Evolutionary conservation across 1,284 basidiomycete genomes (phyloP).

Genomic region (Fomes fomentarius): DNA sequence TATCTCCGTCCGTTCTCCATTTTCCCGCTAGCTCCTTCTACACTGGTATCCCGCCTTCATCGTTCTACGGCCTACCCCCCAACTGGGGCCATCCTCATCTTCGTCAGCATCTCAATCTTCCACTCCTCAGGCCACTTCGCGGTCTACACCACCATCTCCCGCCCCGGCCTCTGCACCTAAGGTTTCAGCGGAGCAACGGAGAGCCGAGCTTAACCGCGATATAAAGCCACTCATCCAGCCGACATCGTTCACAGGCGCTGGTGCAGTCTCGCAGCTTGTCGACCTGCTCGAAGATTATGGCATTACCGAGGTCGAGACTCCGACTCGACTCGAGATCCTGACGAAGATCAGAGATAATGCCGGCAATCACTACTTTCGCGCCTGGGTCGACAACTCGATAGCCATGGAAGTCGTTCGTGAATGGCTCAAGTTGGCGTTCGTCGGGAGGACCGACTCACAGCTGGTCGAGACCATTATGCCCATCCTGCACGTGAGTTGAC

Average conservation of each 20-base stretch:
- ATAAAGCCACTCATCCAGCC: conserved; percentile 58
- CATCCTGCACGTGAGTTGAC: conserved; percentile 70
- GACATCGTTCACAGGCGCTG: conserved; percentile 66
- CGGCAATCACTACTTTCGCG: conserved; percentile 81
- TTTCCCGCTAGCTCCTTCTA: conserved; percentile 47
- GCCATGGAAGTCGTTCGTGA: conserved; percentile 79
- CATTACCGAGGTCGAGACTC: conserved; percentile 59
- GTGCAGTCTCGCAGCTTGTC: conserved; percentile 62
- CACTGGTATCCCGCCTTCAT: conserved; percentile 40
- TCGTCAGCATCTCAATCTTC: conserved; percentile 10
- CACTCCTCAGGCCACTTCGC: background rate
- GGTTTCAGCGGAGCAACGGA: conserved; percentile 33
- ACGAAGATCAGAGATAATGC: conserved; percentile 81
- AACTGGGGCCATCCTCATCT: conserved; percentile 21
- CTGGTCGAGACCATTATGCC: conserved; percentile 80
- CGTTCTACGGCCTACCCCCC: conserved; percentile 39
- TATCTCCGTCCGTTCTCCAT: conserved; percentile 70
- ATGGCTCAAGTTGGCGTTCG: conserved; percentile 72
- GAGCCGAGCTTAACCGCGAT: conserved; percentile 50
- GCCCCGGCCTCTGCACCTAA: conserved; percentile 27
- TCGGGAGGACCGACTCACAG: conserved; percentile 55
- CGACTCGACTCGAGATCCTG: conserved; percentile 66
- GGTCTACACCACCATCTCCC: conserved; percentile 1
- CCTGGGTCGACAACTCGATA: conserved; percentile 72
- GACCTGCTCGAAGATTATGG: conserved; percentile 61